A percentile compares a stretch with the other conserved stretches of the same genome.
These are phyloP conservation scores for Vigna hirtella DNA, from an alignment of 306 rosid genomes.

Conservation along the genomic window DNA sequence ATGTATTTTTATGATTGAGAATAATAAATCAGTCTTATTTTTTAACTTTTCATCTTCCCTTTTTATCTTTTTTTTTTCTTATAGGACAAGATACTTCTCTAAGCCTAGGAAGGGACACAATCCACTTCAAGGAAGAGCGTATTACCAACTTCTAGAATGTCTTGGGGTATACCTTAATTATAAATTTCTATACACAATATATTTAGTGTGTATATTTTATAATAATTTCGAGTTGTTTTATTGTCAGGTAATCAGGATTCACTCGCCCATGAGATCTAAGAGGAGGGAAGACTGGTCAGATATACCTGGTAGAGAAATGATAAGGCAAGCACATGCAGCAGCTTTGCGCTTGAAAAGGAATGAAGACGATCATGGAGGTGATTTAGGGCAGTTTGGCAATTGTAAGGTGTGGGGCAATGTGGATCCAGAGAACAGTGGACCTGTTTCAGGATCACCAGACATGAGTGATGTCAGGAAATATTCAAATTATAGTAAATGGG, in stretches of 20 bases:
- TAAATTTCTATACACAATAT: slow-evolving; percentile 18
- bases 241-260: slow-evolving; percentile 89
- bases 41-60: slow-evolving; percentile 1
- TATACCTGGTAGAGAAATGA: slow-evolving; percentile 74
- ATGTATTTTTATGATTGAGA: too few relatives aligned
- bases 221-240: slow-evolving; percentile 28
- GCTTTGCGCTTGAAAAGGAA: slow-evolving; percentile 71
- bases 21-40: too few relatives aligned
- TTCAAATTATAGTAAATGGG: slow-evolving; percentile 91
- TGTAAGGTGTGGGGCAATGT: slow-evolving; percentile 91
- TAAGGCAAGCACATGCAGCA: slow-evolving; percentile 72
- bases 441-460: slow-evolving; percentile 85
- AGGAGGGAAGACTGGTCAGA: slow-evolving; percentile 94
- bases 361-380: slow-evolving; percentile 52
- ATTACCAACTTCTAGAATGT: slow-evolving; percentile 96
- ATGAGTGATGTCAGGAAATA: slow-evolving; percentile 80
- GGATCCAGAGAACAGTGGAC: slow-evolving; percentile 69
- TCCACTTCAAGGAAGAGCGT: slow-evolving; percentile 99
- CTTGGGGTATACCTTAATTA: slow-evolving; percentile 75
- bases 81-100: slow-evolving; percentile 95
- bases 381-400: slow-evolving; percentile 85
- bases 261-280: slow-evolving; percentile 95
- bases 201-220: background rate
- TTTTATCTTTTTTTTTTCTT: slow-evolving; percentile 33
- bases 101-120: slow-evolving; percentile 95